phyloP scores from a whole-genome alignment of 164 flowering plant species.

The Sextonia rubra region DNA sequence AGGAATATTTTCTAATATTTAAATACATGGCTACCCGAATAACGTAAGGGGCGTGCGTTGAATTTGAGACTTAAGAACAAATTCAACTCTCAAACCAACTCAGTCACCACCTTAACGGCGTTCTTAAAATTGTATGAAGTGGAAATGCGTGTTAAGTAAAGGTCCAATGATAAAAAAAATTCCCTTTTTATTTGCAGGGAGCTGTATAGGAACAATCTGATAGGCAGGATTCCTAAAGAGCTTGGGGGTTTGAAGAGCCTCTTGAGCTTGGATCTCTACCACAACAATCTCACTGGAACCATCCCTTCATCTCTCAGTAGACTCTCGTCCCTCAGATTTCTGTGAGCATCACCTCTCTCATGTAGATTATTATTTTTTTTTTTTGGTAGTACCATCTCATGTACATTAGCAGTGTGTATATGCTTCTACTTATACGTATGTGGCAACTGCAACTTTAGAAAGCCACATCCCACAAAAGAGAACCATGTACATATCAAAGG shows the following conservation, averaged over 20 bases:
- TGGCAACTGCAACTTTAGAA: not conserved
- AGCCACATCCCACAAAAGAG: not conserved
- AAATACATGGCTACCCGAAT: no score
- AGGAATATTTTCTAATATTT: no score
- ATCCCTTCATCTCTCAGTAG: constrained; percentile 62
- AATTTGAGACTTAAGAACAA: no score
- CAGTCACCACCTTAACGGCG: no score
- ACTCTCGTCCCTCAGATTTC: constrained; percentile 55
- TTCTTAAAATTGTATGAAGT: no score
- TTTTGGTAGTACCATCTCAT: no score
- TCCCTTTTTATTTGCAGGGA: constrained; percentile 38
- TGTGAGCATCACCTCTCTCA: constrained; percentile 31
- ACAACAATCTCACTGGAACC: constrained; percentile 68
- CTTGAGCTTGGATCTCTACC: constrained; percentile 64
- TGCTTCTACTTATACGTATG: not conserved
- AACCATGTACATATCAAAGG: no score
- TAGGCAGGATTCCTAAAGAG: constrained; percentile 60
- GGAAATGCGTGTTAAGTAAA: no score
- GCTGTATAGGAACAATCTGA: constrained; percentile 64
- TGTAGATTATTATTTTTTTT: no score
- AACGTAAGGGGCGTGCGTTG: no score
- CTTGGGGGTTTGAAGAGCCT: constrained; percentile 61
- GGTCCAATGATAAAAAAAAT: not conserved
- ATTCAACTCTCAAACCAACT: no score
- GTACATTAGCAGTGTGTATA: not conserved